phyloP scores from a whole-genome alignment of 179 eudicot species.

The Heliamphora pulchella region DNA sequence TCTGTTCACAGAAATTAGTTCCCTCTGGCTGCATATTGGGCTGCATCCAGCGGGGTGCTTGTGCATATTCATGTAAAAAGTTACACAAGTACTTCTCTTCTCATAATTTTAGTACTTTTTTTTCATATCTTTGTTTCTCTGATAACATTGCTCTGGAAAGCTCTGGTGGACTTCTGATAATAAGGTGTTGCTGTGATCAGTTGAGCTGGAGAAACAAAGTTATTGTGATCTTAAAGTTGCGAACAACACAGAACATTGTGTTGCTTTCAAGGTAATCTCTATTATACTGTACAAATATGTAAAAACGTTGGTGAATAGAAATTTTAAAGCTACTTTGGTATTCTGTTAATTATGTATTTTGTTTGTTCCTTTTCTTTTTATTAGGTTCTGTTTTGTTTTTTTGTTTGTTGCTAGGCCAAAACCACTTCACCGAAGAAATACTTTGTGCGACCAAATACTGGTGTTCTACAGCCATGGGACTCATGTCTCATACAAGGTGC shows the following conservation, averaged over 20 bases:
- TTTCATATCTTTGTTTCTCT: not conserved
- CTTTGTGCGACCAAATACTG: slow-evolving; percentile 84
- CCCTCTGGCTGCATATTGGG: slow-evolving; percentile 3
- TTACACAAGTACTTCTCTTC: not conserved
- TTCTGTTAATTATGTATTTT: not conserved
- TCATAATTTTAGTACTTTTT: not conserved
- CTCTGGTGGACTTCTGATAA: not conserved
- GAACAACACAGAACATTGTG: slow-evolving; percentile 57
- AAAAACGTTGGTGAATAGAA: too few species aligned
- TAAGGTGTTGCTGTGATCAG: slow-evolving; percentile 25
- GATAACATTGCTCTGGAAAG: slow-evolving; percentile 2
- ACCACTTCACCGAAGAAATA: slow-evolving; percentile 93
- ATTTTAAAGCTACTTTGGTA: too few species aligned
- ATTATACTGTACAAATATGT: not conserved
- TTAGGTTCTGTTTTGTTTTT: not conserved
- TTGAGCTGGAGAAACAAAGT: slow-evolving; percentile 81
- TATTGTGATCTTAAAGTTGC: slow-evolving; percentile 69
- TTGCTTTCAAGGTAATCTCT: slow-evolving; percentile 67
- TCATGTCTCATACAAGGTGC: slow-evolving; percentile 80
- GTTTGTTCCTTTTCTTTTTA: too few species aligned
- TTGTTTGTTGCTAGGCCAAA: slow-evolving; percentile 50
- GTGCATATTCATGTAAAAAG: not conserved
- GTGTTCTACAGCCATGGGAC: slow-evolving; percentile 84
- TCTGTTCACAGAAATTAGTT: not conserved
- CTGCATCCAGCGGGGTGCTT: not conserved